Conservation (phyloP, 2,329 filamentous ascomycete genomes). For the Trichoderma sp. region DNA sequence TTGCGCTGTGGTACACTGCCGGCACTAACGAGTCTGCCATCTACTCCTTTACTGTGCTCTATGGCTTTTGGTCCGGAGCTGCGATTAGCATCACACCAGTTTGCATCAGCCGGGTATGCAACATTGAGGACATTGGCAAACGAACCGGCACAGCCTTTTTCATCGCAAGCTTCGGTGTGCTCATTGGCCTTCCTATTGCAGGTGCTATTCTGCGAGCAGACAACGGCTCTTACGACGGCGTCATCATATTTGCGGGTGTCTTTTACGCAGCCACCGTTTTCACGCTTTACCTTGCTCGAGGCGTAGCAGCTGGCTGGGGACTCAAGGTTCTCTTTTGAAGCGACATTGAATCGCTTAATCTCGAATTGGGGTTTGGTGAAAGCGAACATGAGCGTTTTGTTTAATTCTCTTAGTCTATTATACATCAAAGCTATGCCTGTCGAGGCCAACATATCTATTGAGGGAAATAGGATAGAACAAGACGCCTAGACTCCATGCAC, state of each 20-base stretch:
- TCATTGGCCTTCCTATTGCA: constrained; percentile 61
- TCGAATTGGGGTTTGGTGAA: neutral
- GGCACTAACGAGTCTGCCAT: constrained; percentile 50
- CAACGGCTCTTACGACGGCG: constrained; percentile 50
- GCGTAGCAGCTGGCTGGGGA: constrained; percentile 30
- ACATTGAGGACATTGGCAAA: constrained; percentile 67
- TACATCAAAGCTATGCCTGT: neutral
- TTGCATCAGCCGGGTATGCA: constrained; percentile 70
- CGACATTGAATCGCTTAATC: neutral
- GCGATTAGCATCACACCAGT: constrained; percentile 72
- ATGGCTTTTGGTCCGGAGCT: constrained; percentile 70
- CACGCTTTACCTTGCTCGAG: constrained; percentile 29
- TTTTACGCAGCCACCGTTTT: constrained; percentile 34
- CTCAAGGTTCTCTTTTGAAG: constrained; percentile 19
- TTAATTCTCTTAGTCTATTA: neutral
- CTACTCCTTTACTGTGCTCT: constrained; percentile 63
- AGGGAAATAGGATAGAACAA: neutral
- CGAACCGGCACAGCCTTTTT: constrained; percentile 72
- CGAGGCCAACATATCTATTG: neutral
- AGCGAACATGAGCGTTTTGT: neutral
- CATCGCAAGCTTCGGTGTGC: constrained; percentile 60
- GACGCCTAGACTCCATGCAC: neutral
- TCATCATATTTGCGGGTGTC: constrained; percentile 54
- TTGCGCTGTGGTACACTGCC: constrained; percentile 63
- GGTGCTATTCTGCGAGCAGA: constrained; percentile 51